A percentile compares a stretch with the other conserved stretches of the same genome.
These are phyloP conservation scores for Huntiella moniliformis DNA, from an alignment of 2,329 filamentous ascomycete genomes.

Conservation along the genomic window DNA sequence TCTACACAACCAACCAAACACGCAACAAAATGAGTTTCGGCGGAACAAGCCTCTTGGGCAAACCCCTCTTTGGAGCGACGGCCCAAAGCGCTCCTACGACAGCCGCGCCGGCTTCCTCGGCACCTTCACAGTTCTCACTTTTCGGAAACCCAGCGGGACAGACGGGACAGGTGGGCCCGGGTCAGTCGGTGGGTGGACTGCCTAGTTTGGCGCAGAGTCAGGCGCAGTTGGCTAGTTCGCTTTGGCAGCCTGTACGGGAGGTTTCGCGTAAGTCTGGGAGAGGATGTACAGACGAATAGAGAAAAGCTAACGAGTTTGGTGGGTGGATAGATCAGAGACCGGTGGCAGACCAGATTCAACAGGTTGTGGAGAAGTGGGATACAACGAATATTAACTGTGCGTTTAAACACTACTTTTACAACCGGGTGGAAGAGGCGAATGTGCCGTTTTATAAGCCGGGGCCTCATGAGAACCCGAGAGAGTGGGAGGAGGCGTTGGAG, in stretches of 20 bases:
- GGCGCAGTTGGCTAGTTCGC: slow-evolving; percentile 29
- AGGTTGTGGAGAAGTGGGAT: slow-evolving; percentile 57
- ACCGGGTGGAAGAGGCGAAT: slow-evolving; percentile 55
- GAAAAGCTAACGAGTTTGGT: background rate
- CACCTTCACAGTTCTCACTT: slow-evolving; percentile 11
- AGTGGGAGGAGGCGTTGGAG: slow-evolving; percentile 69
- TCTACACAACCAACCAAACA: background rate
- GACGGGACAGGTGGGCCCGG: slow-evolving; percentile 15
- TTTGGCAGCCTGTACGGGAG: slow-evolving; percentile 34
- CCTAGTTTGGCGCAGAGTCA: slow-evolving; percentile 25
- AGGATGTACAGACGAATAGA: background rate
- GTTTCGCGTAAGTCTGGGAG: slow-evolving; percentile 25
- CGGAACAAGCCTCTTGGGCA: slow-evolving; percentile 8
- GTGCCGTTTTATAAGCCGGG: slow-evolving; percentile 61
- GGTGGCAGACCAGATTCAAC: slow-evolving; percentile 53
- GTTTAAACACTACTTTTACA: slow-evolving; percentile 77
- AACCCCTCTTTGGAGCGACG: slow-evolving; percentile 16
- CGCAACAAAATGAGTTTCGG: slow-evolving; percentile 9
- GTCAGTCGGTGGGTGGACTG: slow-evolving; percentile 25
- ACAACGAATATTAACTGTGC: slow-evolving; percentile 47
- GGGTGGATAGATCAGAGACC: slow-evolving; percentile 39
- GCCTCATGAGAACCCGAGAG: slow-evolving; percentile 51
- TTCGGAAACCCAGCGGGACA: slow-evolving; percentile 5
- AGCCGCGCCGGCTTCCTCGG: slow-evolving; percentile 15
- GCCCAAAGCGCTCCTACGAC: slow-evolving; percentile 23